Conservation (phyloP, 495 filamentous ascomycete genomes). For the Chaetomium cochliodes region DNA sequence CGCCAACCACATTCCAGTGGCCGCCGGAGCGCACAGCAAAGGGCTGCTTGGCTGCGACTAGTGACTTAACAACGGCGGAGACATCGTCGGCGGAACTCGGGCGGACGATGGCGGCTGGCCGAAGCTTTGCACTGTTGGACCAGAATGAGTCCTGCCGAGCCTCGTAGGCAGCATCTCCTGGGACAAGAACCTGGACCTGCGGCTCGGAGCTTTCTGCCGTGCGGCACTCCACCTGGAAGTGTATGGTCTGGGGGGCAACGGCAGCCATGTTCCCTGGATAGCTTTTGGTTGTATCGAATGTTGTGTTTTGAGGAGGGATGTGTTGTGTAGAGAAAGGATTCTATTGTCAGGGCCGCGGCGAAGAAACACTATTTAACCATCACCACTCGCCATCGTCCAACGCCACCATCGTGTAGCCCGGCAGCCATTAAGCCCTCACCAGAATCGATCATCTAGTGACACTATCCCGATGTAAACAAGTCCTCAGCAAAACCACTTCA, state of each 20-base stretch:
- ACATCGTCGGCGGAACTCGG: slow-evolving; percentile 40
- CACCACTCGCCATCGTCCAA: no score
- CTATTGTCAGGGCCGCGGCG: no score
- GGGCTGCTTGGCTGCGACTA: slow-evolving; percentile 35
- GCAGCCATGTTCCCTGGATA: neutral
- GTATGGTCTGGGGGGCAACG: neutral
- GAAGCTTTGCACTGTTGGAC: slow-evolving; percentile 45
- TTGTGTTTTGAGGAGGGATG: no score
- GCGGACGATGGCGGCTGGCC: slow-evolving; percentile 41
- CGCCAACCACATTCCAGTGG: slow-evolving; percentile 47
- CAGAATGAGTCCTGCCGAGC: slow-evolving; percentile 40
- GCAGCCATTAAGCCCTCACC: no score
- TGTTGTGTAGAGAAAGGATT: no score
- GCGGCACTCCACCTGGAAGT: neutral
- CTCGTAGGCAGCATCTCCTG: slow-evolving; percentile 14
- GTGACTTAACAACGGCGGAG: slow-evolving; percentile 35
- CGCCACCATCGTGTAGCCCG: no score
- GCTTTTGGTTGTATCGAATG: no score
- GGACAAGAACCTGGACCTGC: slow-evolving; percentile 15
- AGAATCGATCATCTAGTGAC: no score
- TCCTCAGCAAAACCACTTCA: no score
- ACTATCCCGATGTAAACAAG: no score
- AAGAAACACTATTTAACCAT: no score
- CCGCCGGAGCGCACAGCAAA: slow-evolving; percentile 55
- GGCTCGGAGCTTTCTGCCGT: neutral